These are phyloP conservation scores for Nepenthes alata DNA, from an alignment of 179 eudicot genomes.

Conservation along the genomic window DNA sequence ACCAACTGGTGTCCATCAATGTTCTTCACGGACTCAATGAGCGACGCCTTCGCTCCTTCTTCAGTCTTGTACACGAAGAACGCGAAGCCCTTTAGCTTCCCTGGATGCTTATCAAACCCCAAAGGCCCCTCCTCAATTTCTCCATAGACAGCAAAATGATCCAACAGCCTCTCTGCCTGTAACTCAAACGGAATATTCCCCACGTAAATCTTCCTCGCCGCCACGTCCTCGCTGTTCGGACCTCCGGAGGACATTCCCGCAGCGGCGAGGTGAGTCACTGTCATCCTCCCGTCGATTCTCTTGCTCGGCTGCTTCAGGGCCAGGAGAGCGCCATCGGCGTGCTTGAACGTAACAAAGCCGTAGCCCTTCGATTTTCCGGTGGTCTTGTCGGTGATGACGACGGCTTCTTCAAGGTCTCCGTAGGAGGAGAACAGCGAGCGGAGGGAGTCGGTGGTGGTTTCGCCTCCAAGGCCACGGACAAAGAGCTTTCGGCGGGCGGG, in stretches of 20 bases:
- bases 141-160: constrained; percentile 29
- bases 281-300: constrained; percentile 53
- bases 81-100: constrained; percentile 45
- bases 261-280: constrained; percentile 43
- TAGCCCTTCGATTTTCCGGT: constrained; percentile 41
- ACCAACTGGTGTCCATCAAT: constrained; percentile 44
- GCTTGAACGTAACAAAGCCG: constrained; percentile 48
- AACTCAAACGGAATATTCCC: constrained; percentile 35
- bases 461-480: constrained; percentile 45
- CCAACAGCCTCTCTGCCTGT: constrained; percentile 29
- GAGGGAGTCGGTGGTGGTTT: constrained; percentile 37
- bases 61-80: constrained; percentile 47
- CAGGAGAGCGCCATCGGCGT: constrained; percentile 38
- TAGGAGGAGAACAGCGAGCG: constrained; percentile 21
- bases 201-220: constrained; percentile 31
- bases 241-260: constrained; percentile 15
- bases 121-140: constrained; percentile 56
- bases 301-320: constrained; percentile 49
- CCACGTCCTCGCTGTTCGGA: constrained; percentile 16
- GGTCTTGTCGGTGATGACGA: constrained; percentile 35
- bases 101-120: constrained; percentile 49
- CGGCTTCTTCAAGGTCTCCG: constrained; percentile 48
- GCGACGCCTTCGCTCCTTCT: constrained; percentile 46
- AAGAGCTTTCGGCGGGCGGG: constrained; percentile 44
- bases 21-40: constrained; percentile 36